Base-by-base conservation (phyloP, 495 filamentous ascomycete genomes). In the Astrothelium macrocarpum region DNA sequence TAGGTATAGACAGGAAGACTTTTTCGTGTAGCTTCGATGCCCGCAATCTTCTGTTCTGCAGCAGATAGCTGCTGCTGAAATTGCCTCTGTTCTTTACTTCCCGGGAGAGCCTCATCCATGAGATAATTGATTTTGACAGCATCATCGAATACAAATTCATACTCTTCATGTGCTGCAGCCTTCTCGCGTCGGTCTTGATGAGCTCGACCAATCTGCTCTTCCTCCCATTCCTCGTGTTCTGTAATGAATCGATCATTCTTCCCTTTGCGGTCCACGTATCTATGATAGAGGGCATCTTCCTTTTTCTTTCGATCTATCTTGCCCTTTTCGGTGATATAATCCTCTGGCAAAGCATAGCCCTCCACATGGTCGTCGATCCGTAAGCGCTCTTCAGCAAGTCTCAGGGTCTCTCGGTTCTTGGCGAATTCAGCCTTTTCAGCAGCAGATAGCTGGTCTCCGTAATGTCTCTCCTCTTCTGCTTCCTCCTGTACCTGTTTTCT, bases 211-310 rank as follows among this genome's bases (percentile, higher is more conserved):
- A 87, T 86, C 73, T 97, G 94, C 73, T 97, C 91, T 53, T 85
- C 74, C 74, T 98, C 94, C 92, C 91, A 97, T 72, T 96, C 90
- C 63, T 97, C 90, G 67, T 95, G 90, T 73, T 98, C 94, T 0
- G 94, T 96, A 59, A 97, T 80, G 68, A 89, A 95, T 67, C 87
- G 85, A 73, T 97, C 94, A 68, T 93, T 85, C 56, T 85, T 83
- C 67, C 96, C 90, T 59, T 95, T 91, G 56, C 84, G 84, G 63
- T 97, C 92, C 16, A 96, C 88, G 70, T 97, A 91, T 25, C 93
- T 87, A 70, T 89, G 89, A 76, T 95, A 94, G 34, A 96, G 82
- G 11, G 90, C 91, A 29, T 93, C 87, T 69, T 96, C 87, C 72
- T 96, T 96, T 76, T 88, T 87, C 74, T 90, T 92, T 73, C 84